Evolutionary conservation across 2,329 filamentous ascomycete genomes (phyloP), one percentile per base, ranked within the genome.

Genomic region (Dactylellina drechsleri): DNA sequence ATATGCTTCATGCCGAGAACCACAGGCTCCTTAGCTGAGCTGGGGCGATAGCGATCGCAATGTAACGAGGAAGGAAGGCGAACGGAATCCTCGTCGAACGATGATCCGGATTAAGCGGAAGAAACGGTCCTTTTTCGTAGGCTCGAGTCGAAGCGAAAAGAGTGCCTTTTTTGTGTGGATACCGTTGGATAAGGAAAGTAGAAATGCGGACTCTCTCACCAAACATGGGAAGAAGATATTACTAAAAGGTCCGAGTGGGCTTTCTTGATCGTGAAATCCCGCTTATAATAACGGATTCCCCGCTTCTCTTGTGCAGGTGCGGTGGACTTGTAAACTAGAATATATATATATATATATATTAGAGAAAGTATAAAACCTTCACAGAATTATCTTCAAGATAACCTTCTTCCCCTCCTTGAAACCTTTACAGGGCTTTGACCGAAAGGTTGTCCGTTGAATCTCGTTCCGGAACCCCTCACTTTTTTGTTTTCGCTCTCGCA

Each of bases 101-200:
- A 47, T 41, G 57, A 62, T 62, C 66, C 66, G 57, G 50, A 60
- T 47, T 70, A 62, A 54, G 52, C 57, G 57, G 57, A 49, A 57
- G 5, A 47, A 70, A 41, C 66, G 66, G 57, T 70, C 36, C 50
- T 41, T 52, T 20, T 62, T 70, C 50, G 66, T 62, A 62, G 57
- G 50, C 50, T 70, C 66, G 66, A 62, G 49, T 70, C 66, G 66
- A 70, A 50, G 65, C 50, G 66, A 57, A 47, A n/a, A 12, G 13
- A 60, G 65, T 28, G 16, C 47, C 26, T 18, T 28, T 41, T 49
- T 26, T 36, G 26, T 49, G 31, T 28, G 49, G 41, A 36, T 54
- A 61, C 31, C 31, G 31, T 36, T 62, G 20, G 58, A 66, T 62
- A 18, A 52, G 70, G 70, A 66, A 74, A 66, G 70, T 74, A 23